Evolutionary conservation across 2,329 filamentous ascomycete species (phyloP).

Genomic region (Diaporthe citri): DNA sequence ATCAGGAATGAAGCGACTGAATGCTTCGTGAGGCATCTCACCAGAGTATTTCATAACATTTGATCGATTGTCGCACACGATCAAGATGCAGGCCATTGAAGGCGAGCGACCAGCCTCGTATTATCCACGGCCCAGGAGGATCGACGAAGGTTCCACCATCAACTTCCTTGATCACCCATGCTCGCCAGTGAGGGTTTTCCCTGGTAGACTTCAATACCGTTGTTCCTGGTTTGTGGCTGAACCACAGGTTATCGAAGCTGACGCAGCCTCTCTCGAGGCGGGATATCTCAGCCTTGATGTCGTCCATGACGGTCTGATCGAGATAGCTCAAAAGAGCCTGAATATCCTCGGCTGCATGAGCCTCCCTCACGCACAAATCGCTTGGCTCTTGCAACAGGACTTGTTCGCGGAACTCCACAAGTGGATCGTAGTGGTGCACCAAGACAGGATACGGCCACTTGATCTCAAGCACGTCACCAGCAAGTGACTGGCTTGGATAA

Average conservation of each 20-base stretch:
- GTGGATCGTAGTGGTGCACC: constrained; percentile 47
- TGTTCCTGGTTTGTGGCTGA: constrained; percentile 40
- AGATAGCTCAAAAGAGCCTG: constrained; percentile 43
- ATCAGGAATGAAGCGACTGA: too few species aligned
- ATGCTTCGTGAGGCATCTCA: too few species aligned
- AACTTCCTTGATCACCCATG: too few species aligned
- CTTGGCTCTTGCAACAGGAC: constrained; percentile 19
- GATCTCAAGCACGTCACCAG: constrained; percentile 41
- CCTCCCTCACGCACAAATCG: constrained; percentile 41
- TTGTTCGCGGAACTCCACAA: constrained; percentile 38
- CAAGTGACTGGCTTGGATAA: constrained; percentile 45
- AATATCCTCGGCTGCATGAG: constrained; percentile 39
- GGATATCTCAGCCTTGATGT: constrained; percentile 41
- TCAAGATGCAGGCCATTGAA: too few species aligned
- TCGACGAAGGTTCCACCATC: too few species aligned
- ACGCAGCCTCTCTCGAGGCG: constrained; percentile 40
- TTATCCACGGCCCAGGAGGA: too few species aligned
- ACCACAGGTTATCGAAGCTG: constrained; percentile 44
- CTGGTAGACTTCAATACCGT: background rate
- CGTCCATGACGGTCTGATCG: constrained; percentile 44
- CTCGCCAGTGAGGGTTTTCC: too few species aligned
- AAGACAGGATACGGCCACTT: constrained; percentile 45
- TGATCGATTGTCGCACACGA: too few species aligned
- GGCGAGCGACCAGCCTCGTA: too few species aligned
- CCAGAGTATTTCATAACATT: too few species aligned